Conservation (phyloP, 495 filamentous ascomycete species). For the Friedmanniomyces endolithicus region DNA sequence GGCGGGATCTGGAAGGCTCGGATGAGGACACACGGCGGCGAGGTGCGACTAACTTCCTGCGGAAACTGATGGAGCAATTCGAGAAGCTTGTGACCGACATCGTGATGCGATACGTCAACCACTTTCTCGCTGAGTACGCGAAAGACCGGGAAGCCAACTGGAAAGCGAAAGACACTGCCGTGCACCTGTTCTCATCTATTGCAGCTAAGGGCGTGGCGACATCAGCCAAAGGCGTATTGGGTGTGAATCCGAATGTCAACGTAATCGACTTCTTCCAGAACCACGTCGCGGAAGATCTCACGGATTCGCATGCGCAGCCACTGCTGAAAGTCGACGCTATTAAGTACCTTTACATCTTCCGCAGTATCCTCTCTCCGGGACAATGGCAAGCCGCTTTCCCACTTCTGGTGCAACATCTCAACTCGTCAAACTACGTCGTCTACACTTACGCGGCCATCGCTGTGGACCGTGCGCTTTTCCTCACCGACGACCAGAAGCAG, state of each 20-base stretch:
- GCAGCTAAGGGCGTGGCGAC: conserved; percentile 83
- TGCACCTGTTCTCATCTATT: conserved; percentile 88
- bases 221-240: conserved; percentile 71
- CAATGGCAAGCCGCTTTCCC: conserved; percentile 84
- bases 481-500: conserved; percentile 57
- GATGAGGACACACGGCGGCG: conserved; percentile 85
- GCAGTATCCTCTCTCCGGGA: conserved; percentile 71
- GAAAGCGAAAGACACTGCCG: conserved; percentile 94
- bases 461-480: conserved; percentile 73
- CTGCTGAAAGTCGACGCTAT: conserved; percentile 95
- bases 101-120: conserved; percentile 67
- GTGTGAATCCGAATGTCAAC: conserved; percentile 64
- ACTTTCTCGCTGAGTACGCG: conserved; percentile 58
- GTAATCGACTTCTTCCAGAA: conserved; percentile 87
- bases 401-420: conserved; percentile 78
- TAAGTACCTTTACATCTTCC: conserved; percentile 92
- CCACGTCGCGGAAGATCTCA: conserved; percentile 72
- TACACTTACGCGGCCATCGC: conserved; percentile 95
- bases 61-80: conserved; percentile 76
- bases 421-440: conserved; percentile 78
- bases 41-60: conserved; percentile 86
- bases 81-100: conserved; percentile 69
- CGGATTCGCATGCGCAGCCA: conserved; percentile 55
- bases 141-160: conserved; percentile 61
- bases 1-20: conserved; percentile 88